A percentile compares a stretch with the other conserved stretches of the same genome.
Evolutionary conservation across 169 alveolate genomes (phyloP).

Genomic region (Cryptosporidium ubiquitum): DNA sequence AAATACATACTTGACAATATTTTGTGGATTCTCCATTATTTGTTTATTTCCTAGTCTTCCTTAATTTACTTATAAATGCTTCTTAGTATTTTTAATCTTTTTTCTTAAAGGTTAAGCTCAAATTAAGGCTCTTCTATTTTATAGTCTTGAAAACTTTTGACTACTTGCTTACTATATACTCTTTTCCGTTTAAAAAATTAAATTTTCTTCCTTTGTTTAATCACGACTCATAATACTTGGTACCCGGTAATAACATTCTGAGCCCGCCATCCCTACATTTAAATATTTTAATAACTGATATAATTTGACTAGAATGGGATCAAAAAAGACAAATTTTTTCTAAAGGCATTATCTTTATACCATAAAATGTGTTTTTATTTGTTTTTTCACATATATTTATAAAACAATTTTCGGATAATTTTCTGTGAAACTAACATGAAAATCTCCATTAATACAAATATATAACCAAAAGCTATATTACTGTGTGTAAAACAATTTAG

Average conservation of each 20-base stretch:
- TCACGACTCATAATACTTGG: not conserved
- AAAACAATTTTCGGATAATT: not conserved
- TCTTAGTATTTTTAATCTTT: not conserved
- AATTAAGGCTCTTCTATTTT: not conserved
- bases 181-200: no score
- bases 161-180: no score
- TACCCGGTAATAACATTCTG: not conserved
- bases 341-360: no score
- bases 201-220: no score
- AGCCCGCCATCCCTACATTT: not conserved
- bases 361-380: no score
- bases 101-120: not conserved
- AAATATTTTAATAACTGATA: no score
- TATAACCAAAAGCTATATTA: no score
- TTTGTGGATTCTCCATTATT: conserved; percentile 76
- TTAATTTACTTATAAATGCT: not conserved
- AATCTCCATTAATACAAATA: not conserved
- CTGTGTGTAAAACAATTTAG: not conserved
- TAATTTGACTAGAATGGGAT: no score
- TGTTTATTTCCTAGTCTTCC: not conserved
- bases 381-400: not conserved
- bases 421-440: not conserved
- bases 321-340: no score
- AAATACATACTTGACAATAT: conserved; percentile 78
- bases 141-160: no score